Conservation (phyloP, 768 basidiomycete genomes). For the Suillus tomentosus region DNA sequence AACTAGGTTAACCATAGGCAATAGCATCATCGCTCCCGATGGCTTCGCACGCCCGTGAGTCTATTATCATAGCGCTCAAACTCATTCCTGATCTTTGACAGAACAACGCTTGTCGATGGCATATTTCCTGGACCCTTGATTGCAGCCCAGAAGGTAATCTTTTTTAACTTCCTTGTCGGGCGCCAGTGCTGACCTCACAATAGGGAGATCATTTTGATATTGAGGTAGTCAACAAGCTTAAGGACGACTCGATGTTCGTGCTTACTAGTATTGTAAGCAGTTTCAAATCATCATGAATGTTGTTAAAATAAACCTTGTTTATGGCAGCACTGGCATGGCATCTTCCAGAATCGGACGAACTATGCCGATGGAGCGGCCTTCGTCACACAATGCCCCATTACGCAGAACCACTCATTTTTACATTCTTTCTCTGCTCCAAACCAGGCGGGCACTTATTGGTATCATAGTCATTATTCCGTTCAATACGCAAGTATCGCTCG, state of each 20-base stretch:
- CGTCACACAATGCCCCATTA: slow-evolving; percentile 22
- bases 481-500: slow-evolving; percentile 33
- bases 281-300: not conserved
- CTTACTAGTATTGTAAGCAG: slow-evolving; percentile 50
- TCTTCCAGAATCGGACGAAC: slow-evolving; percentile 44
- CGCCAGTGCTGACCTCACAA: slow-evolving; percentile 17
- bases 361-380: not conserved
- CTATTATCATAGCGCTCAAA: not conserved
- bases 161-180: not conserved
- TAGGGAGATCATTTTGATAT: slow-evolving; percentile 41
- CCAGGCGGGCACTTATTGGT: slow-evolving; percentile 35
- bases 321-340: slow-evolving; percentile 56
- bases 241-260: slow-evolving; percentile 47
- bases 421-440: slow-evolving; percentile 22
- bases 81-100: not conserved
- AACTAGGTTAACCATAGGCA: slow-evolving; percentile 37
- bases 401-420: slow-evolving; percentile 19
- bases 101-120: not conserved
- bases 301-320: not conserved
- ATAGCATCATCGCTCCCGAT: slow-evolving; percentile 46
- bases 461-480: slow-evolving; percentile 39
- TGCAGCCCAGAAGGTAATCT: not conserved
- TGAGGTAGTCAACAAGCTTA: slow-evolving; percentile 48
- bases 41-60: slow-evolving; percentile 44
- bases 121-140: not conserved